Base-by-base conservation (phyloP, 2,329 filamentous ascomycete species). In the Aspergillus hiratsukae region DNA sequence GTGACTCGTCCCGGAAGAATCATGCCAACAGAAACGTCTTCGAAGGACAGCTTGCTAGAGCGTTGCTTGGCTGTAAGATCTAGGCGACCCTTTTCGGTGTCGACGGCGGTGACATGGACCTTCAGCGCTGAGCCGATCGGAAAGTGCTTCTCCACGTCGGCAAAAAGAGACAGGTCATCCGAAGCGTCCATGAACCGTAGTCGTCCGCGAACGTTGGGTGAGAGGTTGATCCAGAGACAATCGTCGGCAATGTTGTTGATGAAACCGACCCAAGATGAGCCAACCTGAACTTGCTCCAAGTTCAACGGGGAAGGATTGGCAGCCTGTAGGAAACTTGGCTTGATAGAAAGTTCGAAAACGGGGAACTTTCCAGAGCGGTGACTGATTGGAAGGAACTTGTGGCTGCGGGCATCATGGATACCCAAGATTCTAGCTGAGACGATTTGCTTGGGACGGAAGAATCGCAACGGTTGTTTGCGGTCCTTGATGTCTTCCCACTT, bases 351-450 rank as follows among this genome's bases (percentile, higher is more conserved):
- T 72, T 99, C 94, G 57, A 93, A 89, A 1, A 96, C 88, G 0
- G 84, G 79, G 48, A 87, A 87, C 72, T 91, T 92, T 55, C 86
- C 86, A 49, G 86, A 86, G 53, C 91, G 85, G 75, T 97, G 93
- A 40, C 89, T 89, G 66, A 99, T 90, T 2, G 94, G 92, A 45
- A 99, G 80, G 77, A 96, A 99, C 48, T 88, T 87, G 74, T 97
- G 90, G 65, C 90, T 95, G 63, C 88, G 87, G 51, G 91, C 89
- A 75, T 97, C 91, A 69, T 97, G 93, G 31, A 95, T 82, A 60
- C 92, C 93, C 37, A 97, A 80, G 40, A 97, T 83, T 67, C 87
- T 88, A 41, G 92, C 91, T 14, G 83, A 78, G 29, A 97, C 75
- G 48, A 86, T 77, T 56, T 93, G 84, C 64, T 89, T 88, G 51